phyloP scores from a whole-genome alignment of 1,284 basidiomycete genomes.

The Ganoderma lingzhi region DNA sequence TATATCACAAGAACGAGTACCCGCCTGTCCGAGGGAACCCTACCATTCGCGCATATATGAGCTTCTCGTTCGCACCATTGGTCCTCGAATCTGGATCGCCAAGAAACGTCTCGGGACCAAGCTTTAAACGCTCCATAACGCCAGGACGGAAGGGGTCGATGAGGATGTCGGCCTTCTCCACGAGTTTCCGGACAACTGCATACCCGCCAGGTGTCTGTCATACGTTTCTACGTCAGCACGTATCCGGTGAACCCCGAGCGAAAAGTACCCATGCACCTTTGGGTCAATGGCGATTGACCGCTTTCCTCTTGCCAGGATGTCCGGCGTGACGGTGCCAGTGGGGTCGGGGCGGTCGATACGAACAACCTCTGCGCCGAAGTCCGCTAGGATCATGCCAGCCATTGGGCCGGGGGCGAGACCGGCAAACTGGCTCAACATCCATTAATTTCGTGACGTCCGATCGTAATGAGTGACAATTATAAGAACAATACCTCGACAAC shows the following conservation, averaged over 20 bases:
- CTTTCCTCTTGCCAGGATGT: constrained; percentile 76
- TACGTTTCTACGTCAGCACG: not conserved
- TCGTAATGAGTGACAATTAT: not conserved
- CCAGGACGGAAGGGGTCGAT: constrained; percentile 89
- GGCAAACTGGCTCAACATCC: constrained; percentile 64
- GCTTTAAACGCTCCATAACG: constrained; percentile 79
- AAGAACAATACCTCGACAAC: constrained; percentile 59
- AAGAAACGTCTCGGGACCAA: constrained; percentile 81
- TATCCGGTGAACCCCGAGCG: not conserved
- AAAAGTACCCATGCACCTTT: constrained; percentile 42
- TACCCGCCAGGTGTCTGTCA: constrained; percentile 61
- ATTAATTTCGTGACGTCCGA: not conserved
- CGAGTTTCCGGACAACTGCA: constrained; percentile 63
- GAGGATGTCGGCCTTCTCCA: constrained; percentile 76
- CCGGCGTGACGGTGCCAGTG: constrained; percentile 41
- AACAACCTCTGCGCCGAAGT: constrained; percentile 83
- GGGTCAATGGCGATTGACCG: constrained; percentile 75
- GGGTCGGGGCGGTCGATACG: constrained; percentile 68
- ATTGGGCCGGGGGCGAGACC: constrained; percentile 88
- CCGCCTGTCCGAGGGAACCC: constrained; percentile 73
- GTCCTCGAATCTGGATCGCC: constrained; percentile 45
- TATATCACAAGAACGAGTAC: constrained; percentile 6
- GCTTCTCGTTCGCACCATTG: constrained; percentile 62
- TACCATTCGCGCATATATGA: constrained; percentile 72
- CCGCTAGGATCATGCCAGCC: constrained; percentile 81